phyloP scores from a whole-genome alignment of 2,329 filamentous ascomycete genomes.

The Berkeleyomyces basicola region DNA sequence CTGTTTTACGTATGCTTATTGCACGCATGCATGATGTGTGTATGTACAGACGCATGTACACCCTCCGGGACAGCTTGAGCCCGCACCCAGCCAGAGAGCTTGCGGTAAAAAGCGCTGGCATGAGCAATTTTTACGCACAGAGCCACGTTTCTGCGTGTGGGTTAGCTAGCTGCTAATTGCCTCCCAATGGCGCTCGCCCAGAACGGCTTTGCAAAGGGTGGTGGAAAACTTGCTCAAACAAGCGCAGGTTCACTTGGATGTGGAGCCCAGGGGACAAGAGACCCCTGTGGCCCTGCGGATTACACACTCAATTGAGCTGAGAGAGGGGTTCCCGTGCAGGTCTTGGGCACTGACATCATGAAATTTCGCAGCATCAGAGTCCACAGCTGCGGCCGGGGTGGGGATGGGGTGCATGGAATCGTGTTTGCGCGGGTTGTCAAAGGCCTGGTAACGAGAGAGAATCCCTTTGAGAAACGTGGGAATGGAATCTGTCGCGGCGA shows the following conservation, averaged over 20 bases:
- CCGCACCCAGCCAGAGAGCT: background rate
- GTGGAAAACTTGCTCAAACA: slow-evolving; percentile 5
- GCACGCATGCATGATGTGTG: background rate
- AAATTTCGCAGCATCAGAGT: background rate
- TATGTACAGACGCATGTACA: background rate
- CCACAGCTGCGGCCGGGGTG: background rate
- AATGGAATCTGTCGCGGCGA: background rate
- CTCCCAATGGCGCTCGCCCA: background rate
- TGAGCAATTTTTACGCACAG: slow-evolving; percentile 5
- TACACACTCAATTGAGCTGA: background rate
- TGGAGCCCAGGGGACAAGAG: background rate
- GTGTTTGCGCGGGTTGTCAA: background rate
- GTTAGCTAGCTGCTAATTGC: background rate
- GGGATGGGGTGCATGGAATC: background rate
- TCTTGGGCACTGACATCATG: background rate
- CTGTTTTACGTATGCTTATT: background rate
- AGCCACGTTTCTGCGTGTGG: background rate
- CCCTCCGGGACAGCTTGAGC: background rate
- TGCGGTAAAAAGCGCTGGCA: background rate
- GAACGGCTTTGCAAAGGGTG: background rate
- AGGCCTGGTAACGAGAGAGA: background rate
- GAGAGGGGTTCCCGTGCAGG: background rate
- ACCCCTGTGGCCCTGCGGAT: background rate
- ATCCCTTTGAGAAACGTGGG: background rate
- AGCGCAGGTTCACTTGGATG: background rate